Base-by-base conservation (phyloP, 1,139 yeast genomes). In the Scheffersomyces stambukii region DNA sequence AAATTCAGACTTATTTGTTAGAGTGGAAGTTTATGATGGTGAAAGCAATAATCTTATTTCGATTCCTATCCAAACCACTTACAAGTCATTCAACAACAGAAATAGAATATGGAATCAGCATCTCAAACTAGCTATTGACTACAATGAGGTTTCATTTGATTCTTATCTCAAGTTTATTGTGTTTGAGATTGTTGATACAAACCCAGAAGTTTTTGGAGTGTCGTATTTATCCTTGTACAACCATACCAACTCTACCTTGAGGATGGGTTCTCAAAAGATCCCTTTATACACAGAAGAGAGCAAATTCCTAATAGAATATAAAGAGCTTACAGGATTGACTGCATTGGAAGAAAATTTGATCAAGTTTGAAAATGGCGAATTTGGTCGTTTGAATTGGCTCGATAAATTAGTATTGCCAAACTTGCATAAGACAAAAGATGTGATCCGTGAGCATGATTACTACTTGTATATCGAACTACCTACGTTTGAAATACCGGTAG, bases 401-500 rank as follows among this genome's bases (percentile, higher is more conserved):
- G 96, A 86, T 47, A 67, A 73, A 26, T 41, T 84, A 29, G 75
- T 83, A 0, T 61, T 81, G 35, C 68, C 86, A 3, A 65, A 70
- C 64, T 81, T 27, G 78, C 77, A 35, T 59, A 12, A 19, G 13
- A 17, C 60, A 38, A 56, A 53, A 28, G 47, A 41, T 11, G 42
- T 42, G 16, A 45, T 52, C 23, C 38, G 34, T 35, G 48, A 32
- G 33, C 44, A 49, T 41, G 42, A 43, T 30, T 78, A 74, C 46
- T 60, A 68, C 24, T 50, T 88, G 13, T 74, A 71, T 40, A 51
- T 91, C 16, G 96, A 86, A 41, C 66, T 85, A 25, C 81, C 83
- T 4, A 75, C 76, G 36, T 86, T 83, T 55, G 93, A 83, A 41
- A 62, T 83, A 16, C 95, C 96, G 0, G 72, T 89, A 2, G 85